Evolutionary conservation across 1,139 yeast species (phyloP).

Genomic region (Meyerozyma sp.): DNA sequence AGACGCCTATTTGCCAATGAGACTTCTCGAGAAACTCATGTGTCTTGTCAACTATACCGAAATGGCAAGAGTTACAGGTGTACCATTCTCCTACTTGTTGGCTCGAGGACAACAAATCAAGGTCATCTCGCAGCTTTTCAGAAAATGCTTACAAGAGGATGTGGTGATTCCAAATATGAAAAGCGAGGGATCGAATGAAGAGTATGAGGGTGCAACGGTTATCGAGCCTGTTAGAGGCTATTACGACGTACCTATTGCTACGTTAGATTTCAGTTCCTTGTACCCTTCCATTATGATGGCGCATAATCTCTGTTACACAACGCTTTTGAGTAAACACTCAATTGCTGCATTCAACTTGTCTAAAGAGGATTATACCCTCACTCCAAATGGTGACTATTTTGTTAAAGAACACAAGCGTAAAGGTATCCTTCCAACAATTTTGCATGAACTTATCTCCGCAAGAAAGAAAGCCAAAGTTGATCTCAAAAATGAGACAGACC

Average conservation of each 20-base stretch:
- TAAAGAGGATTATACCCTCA: slow-evolving; percentile 73
- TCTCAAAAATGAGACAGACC: slow-evolving; percentile 87
- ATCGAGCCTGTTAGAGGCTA: slow-evolving; percentile 95
- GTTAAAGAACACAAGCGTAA: slow-evolving; percentile 67
- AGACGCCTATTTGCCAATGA: slow-evolving; percentile 87
- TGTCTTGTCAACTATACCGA: slow-evolving; percentile 95
- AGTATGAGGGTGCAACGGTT: slow-evolving; percentile 98
- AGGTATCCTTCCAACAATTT: slow-evolving; percentile 88
- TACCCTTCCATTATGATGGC: slow-evolving; percentile 99
- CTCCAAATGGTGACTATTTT: slow-evolving; percentile 92
- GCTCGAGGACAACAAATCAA: slow-evolving; percentile 97
- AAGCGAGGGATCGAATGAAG: slow-evolving; percentile 79
- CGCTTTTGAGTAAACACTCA: slow-evolving; percentile 65
- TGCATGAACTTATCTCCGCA: slow-evolving; percentile 82
- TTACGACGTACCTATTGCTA: slow-evolving; percentile 95
- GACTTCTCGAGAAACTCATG: slow-evolving; percentile 89
- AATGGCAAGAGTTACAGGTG: slow-evolving; percentile 99
- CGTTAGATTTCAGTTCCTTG: slow-evolving; percentile 94
- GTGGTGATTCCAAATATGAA: slow-evolving; percentile 88
- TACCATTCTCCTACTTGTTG: slow-evolving; percentile 85
- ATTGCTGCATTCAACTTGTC: slow-evolving; percentile 60
- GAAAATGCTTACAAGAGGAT: slow-evolving; percentile 83
- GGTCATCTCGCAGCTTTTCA: slow-evolving; percentile 88
- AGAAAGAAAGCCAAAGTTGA: slow-evolving; percentile 91
- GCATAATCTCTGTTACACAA: slow-evolving; percentile 93